Evolutionary conservation across 2,329 filamentous ascomycete species (phyloP), one percentile per base, ranked within the genome.

Genomic region (Fusarium sp.): DNA sequence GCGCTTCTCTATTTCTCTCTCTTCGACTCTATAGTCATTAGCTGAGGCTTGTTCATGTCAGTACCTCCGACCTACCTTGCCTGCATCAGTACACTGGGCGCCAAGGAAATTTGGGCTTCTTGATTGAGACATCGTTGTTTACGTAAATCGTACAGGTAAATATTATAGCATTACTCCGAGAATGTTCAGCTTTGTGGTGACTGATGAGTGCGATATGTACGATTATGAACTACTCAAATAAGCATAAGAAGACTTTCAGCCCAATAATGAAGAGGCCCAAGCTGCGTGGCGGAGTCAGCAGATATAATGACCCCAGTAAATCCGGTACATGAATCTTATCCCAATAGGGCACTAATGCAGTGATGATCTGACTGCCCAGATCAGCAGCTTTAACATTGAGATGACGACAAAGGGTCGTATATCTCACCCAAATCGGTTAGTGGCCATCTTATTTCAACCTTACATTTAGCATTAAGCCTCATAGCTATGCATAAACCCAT

Each of bases 1-100:
- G 64, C 11, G 64, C 64, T 44, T 67, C 48, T 41, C 62, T 46
- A n/a, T 67, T 67, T n/a, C 64, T 41, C 30, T 67, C 64, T 6
- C 64, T 26, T 1, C 64, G 63, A 6, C 20, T 67, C 64, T 67
- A 23, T 6, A 18, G 1, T 4, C 13, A 12, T 65, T 58, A 65
- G 50, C 5, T 23, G 12, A 14, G 27, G 20, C 15, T 4, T 5
- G 3, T 14, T 44, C 15, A 54, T 32, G 13, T 54, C 61, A 67
- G 11, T 15, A 1, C 6, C 1, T 35, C 13, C 26, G 38, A 44
- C 9, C 15, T 12, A 67, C 64, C 20, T 62, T 67, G n/a, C 48
- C 15, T n/a, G 48, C 32, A 11, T 67, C 41, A 8, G n/a, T 44
- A 20, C 26, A 37, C 20, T 49, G 20, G 12, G 40, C 26, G 6